Percentiles rank a stretch among this genome's conserved stretches.
Evolutionary conservation across 1,284 basidiomycete species (phyloP).

Genomic region (Moesziomyces antarcticus): DNA sequence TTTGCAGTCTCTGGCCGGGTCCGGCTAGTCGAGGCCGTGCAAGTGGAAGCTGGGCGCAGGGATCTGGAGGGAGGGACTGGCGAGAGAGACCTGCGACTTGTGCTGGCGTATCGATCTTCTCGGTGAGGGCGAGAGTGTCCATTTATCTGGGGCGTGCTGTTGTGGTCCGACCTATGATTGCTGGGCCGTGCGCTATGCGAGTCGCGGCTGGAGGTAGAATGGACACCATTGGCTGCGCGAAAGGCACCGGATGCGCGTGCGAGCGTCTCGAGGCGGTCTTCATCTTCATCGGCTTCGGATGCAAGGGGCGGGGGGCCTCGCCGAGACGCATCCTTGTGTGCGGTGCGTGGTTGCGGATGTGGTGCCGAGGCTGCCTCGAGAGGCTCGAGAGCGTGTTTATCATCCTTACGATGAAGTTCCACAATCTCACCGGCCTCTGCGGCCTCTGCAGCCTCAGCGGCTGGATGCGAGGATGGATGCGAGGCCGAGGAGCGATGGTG

Average conservation of each 20-base stretch:
- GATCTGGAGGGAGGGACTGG: neutral
- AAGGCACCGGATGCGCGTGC: neutral
- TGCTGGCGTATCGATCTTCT: neutral
- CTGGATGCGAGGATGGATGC: neutral
- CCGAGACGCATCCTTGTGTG: neutral
- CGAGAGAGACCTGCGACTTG: neutral
- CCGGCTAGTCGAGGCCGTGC: neutral
- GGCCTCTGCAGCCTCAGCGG: neutral
- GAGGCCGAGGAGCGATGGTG: neutral
- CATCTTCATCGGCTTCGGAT: conserved; percentile 1
- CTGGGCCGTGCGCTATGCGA: neutral
- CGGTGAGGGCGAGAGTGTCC: neutral
- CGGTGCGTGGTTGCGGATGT: neutral
- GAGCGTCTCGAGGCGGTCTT: conserved; percentile 9
- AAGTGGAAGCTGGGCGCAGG: neutral
- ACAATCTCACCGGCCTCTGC: neutral
- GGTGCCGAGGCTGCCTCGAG: no score
- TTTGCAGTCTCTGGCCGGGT: neutral
- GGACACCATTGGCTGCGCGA: neutral
- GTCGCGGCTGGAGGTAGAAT: neutral
- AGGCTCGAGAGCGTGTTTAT: neutral
- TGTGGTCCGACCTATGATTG: neutral
- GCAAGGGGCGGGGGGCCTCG: neutral
- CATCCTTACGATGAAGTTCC: neutral
- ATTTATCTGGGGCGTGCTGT: neutral